Percentiles rank a stretch among this genome's conserved stretches.
phyloP scores from a whole-genome alignment of 441 rosid species.

The Melastoma candidum region DNA sequence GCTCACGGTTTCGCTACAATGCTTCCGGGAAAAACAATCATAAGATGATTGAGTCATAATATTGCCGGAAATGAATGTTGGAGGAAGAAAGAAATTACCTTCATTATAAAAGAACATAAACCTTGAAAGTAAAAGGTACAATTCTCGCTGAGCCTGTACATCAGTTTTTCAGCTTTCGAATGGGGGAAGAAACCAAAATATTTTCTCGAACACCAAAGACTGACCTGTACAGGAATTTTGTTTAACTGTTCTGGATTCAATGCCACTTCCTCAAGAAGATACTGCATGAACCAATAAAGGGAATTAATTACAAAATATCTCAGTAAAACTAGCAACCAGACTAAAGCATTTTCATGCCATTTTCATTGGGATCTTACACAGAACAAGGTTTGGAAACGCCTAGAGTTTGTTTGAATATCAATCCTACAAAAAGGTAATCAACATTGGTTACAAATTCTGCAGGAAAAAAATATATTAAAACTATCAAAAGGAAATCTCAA shows the following conservation, averaged over 20 bases:
- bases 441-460: not conserved
- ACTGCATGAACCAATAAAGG: conserved; percentile 32
- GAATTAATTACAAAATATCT: conserved; percentile 1
- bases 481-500: too few species aligned
- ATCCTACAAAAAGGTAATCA: conserved; percentile 47
- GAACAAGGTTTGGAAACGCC: conserved; percentile 74
- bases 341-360: not conserved
- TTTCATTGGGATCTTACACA: conserved; percentile 29
- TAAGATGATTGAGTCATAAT: too few species aligned
- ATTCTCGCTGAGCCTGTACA: conserved; percentile 74
- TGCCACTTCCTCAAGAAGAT: conserved; percentile 87
- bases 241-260: conserved; percentile 46
- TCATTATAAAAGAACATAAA: conserved; percentile 84
- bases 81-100: conserved; percentile 31
- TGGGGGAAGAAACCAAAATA: not conserved
- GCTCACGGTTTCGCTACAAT: too few species aligned
- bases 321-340: conserved; percentile 3
- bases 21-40: too few species aligned
- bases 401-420: conserved; percentile 85
- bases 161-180: too few species aligned
- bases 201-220: conserved; percentile 2
- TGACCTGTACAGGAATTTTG: conserved; percentile 80
- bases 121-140: conserved; percentile 75
- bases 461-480: too few species aligned
- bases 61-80: not conserved